Conservation (phyloP, 306 rosid genomes). For the Fragaria iinumae region DNA sequence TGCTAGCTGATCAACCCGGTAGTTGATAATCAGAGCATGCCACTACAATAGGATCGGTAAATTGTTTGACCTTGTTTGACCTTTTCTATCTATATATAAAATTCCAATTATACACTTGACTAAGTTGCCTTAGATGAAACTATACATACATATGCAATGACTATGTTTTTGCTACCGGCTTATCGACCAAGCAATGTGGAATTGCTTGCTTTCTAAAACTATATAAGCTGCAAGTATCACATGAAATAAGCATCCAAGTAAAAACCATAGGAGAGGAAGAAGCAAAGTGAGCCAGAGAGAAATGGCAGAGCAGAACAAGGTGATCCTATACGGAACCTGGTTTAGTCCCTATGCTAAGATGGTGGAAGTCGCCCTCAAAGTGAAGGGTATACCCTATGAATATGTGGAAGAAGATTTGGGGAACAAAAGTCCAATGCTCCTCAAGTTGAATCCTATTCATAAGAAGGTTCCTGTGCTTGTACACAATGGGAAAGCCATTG, state of each 20-base stretch:
- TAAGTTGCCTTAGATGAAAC: not conserved
- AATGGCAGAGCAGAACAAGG: conserved; percentile 19
- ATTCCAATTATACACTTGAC: not conserved
- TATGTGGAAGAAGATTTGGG: conserved; percentile 31
- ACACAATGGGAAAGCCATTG: conserved; percentile 26
- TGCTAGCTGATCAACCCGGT: not conserved
- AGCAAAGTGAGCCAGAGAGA: not conserved
- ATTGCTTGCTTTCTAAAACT: not conserved
- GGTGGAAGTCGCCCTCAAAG: conserved; percentile 27
- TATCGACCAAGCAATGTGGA: not conserved
- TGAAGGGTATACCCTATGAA: conserved; percentile 22
- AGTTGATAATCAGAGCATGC: not conserved
- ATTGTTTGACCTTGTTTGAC: not conserved
- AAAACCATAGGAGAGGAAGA: not conserved
- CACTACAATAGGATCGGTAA: not conserved
- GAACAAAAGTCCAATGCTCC: conserved; percentile 24
- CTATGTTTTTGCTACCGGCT: not conserved
- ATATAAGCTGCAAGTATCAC: not conserved
- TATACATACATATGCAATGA: no score
- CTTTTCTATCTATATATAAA: not conserved
- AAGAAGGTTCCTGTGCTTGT: conserved; percentile 33
- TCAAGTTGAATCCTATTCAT: conserved; percentile 20
- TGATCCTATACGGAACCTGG: conserved; percentile 24
- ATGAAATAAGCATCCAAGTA: not conserved
- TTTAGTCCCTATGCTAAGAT: conserved; percentile 15